Evolutionary conservation across 805 yeast species (phyloP).

Genomic region (Cyberlindnera bimundalis): DNA sequence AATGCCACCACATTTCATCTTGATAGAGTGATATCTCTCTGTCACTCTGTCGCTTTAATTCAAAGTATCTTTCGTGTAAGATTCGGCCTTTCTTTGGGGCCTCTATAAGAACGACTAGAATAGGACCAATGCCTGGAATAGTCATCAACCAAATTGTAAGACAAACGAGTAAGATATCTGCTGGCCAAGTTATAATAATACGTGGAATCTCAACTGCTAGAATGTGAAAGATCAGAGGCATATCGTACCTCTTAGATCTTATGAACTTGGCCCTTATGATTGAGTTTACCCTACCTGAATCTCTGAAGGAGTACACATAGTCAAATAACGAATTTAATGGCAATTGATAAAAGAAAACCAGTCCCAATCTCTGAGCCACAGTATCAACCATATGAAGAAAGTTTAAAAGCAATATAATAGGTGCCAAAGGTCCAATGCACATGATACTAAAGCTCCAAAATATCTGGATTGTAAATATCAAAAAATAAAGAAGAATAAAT

Average conservation of each 20-base stretch:
- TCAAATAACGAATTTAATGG: constrained; percentile 13
- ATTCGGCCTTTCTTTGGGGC: constrained; percentile 10
- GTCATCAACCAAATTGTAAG: constrained; percentile 12
- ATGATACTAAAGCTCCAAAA: constrained; percentile 6
- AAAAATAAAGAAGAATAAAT: constrained; percentile 5
- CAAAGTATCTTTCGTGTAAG: constrained; percentile 11
- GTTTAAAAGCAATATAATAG: constrained; percentile 8
- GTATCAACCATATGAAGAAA: constrained; percentile 10
- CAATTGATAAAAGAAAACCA: constrained; percentile 10
- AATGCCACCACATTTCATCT: constrained; percentile 11
- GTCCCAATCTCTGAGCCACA: constrained; percentile 9
- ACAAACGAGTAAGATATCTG: constrained; percentile 1
- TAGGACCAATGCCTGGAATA: constrained; percentile 10
- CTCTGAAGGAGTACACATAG: constrained; percentile 2
- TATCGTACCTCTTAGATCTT: background rate
- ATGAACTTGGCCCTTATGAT: constrained; percentile 9
- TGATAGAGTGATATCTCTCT: background rate
- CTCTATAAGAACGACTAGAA: constrained; percentile 8
- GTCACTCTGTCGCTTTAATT: constrained; percentile 6
- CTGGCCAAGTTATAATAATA: constrained; percentile 4
- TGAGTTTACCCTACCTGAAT: background rate
- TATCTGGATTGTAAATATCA: constrained; percentile 5
- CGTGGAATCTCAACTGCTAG: constrained; percentile 5
- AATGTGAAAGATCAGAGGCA: too few species aligned
- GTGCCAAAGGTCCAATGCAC: constrained; percentile 12